Percentiles rank a stretch among this genome's conserved stretches.
These are phyloP conservation scores for Nowakowskiella sp. DNA, from an alignment of 192 early-diverging fungal species.

Conservation along the genomic window DNA sequence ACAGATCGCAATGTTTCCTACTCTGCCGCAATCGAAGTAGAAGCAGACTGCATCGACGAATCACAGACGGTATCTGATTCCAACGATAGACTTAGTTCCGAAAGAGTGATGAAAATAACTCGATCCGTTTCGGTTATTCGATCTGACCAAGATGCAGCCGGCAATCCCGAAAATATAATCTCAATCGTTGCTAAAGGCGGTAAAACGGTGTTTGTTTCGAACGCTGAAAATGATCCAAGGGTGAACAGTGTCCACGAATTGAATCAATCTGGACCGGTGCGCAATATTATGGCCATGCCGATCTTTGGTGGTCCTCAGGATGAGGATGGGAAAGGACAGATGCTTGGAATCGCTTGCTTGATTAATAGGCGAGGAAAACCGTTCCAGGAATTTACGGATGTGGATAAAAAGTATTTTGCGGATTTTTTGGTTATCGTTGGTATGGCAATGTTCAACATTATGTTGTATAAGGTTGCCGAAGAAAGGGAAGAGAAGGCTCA, in stretches of 20 bases:
- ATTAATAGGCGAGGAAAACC: constrained; percentile 7
- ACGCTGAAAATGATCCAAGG: background rate
- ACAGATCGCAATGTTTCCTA: constrained; percentile 11
- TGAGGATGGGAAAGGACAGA: background rate
- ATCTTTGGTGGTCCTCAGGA: constrained; percentile 3
- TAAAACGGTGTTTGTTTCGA: background rate
- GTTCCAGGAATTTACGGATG: constrained; percentile 6
- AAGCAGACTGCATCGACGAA: constrained; percentile 1
- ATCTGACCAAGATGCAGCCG: background rate
- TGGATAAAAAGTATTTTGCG: constrained; percentile 7
- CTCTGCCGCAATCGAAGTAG: constrained; percentile 9
- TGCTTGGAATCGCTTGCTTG: constrained; percentile 13
- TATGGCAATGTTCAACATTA: constrained; percentile 20
- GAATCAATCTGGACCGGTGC: background rate
- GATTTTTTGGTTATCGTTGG: constrained; percentile 17
- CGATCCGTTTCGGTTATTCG: background rate
- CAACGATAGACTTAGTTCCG: background rate
- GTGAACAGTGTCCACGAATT: background rate
- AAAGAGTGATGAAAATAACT: background rate
- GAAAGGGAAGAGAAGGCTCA: constrained; percentile 11
- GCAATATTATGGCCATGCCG: background rate
- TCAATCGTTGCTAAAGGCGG: background rate
- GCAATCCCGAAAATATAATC: background rate
- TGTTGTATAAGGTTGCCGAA: constrained; percentile 9
- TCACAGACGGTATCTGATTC: constrained; percentile 3